phyloP scores from a whole-genome alignment of 2,329 filamentous ascomycete genomes.

The Fonsecaea monophora region DNA sequence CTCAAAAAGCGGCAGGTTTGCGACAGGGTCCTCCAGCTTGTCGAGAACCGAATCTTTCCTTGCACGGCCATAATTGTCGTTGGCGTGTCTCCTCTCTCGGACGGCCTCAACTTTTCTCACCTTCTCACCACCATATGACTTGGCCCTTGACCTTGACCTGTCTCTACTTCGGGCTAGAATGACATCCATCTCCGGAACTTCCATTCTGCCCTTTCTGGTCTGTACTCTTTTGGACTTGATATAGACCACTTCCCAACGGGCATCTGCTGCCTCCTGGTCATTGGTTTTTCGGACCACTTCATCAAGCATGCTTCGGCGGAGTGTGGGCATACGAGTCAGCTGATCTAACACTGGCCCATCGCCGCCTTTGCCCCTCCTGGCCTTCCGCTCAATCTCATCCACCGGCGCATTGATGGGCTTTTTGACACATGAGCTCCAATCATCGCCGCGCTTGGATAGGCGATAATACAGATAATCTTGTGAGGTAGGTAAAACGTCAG shows the following conservation, averaged over 20 bases:
- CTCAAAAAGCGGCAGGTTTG: conserved; percentile 33
- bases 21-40: conserved; percentile 35
- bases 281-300: conserved; percentile 27
- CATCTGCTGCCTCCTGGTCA: conserved; percentile 27
- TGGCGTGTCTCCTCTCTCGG: conserved; percentile 23
- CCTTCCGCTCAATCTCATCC: conserved; percentile 33
- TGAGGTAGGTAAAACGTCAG: conserved; percentile 14
- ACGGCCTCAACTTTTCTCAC: conserved; percentile 20
- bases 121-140: conserved; percentile 23
- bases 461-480: conserved; percentile 35
- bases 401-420: conserved; percentile 25
- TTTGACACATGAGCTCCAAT: conserved; percentile 29
- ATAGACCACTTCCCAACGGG: conserved; percentile 32
- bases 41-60: conserved; percentile 35
- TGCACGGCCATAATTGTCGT: conserved; percentile 25
- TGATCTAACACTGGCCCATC: conserved; percentile 31
- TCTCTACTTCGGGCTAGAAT: conserved; percentile 29
- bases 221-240: conserved; percentile 31
- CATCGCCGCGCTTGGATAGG: conserved; percentile 30
- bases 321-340: conserved; percentile 27
- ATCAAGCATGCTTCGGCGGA: conserved; percentile 31
- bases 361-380: conserved; percentile 26
- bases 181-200: conserved; percentile 36
- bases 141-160: conserved; percentile 17
- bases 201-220: conserved; percentile 22